Base-by-base conservation (phyloP, 2,329 filamentous ascomycete genomes). In the Thyridium curvatum region DNA sequence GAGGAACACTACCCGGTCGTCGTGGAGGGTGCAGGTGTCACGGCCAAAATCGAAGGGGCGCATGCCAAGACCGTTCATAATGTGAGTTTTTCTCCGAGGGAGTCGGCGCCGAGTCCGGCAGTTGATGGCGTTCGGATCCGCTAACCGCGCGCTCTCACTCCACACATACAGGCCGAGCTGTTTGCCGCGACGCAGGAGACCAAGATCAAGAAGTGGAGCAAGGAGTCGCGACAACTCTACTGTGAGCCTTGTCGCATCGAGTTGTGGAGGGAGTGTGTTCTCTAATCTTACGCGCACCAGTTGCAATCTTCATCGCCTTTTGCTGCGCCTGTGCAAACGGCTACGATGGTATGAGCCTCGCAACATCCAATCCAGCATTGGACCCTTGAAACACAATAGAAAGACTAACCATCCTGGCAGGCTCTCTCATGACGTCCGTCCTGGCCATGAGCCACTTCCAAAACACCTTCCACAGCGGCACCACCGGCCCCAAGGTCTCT, bases 311-410 rank as follows among this genome's bases (percentile, higher is more conserved):
- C 29, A 46, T 69, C 18, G 55, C 60, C 8, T 68, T 70, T 45
- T 67, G 64, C 52, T 68, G 66, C 43, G 60, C 66, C 30, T 69
- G 65, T 42, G 66, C 67, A 47, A 70, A 69, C 49, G 67, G 67
- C 43, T 71, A 69, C 46, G 67, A 71, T 55, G 61, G 42, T 41
- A 29, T 10, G 21, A 26, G 21, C 21, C 10, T 6, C 10, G 21
- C 10, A n/a, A n/a, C n/a, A n/a, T n/a, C n/a, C n/a, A n/a, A 6
- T 26, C 21, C 21, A 6, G 6, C 21, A 26, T 6, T 10, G 6
- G 21, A 26, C 10, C 21, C 21, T 26, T 26, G n/a, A n/a, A n/a
- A n/a, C n/a, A n/a, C 21, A 10, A 26, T 26, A 10, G 6, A 10
- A 26, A 10, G 10, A 26, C 21, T 26, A 26, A 26, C 21, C 21